Evolutionary conservation across 768 basidiomycete species (phyloP).

Genomic region (Tephrocybe sp.): DNA sequence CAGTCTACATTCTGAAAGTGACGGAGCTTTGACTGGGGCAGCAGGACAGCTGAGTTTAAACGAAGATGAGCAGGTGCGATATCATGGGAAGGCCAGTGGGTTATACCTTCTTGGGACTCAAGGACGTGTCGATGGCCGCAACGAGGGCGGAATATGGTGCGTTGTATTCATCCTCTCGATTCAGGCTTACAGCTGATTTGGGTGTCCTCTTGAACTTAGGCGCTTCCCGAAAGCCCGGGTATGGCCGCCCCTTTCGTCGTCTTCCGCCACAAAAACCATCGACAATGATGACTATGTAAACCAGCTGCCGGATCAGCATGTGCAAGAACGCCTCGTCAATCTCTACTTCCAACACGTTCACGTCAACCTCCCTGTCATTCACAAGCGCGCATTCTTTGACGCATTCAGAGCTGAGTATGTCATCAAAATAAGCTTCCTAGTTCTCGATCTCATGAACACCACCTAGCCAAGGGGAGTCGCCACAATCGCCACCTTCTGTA

Average conservation of each 20-base stretch:
- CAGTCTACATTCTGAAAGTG: constrained; percentile 34
- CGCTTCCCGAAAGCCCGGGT: constrained; percentile 87
- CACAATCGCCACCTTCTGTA: constrained; percentile 18
- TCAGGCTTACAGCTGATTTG: neutral
- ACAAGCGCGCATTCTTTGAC: constrained; percentile 69
- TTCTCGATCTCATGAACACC: constrained; percentile 13
- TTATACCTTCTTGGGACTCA: constrained; percentile 69
- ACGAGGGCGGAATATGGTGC: constrained; percentile 76
- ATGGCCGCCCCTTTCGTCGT: constrained; percentile 66
- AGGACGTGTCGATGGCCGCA: constrained; percentile 61
- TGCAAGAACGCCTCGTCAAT: constrained; percentile 69
- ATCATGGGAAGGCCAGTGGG: constrained; percentile 85
- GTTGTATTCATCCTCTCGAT: constrained; percentile 23
- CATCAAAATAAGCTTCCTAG: neutral
- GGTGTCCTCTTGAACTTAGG: constrained; percentile 35
- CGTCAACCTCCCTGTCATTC: constrained; percentile 72
- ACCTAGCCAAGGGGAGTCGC: constrained; percentile 18
- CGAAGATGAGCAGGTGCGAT: constrained; percentile 83
- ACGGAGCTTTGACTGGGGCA: constrained; percentile 58
- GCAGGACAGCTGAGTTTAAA: constrained; percentile 87
- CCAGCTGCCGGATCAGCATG: constrained; percentile 53
- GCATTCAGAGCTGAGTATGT: constrained; percentile 44
- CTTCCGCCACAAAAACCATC: constrained; percentile 22
- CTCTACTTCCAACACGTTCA: constrained; percentile 86
- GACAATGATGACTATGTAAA: constrained; percentile 37